Conservation (phyloP, 805 yeast species). For the Yarrowia sp. region DNA sequence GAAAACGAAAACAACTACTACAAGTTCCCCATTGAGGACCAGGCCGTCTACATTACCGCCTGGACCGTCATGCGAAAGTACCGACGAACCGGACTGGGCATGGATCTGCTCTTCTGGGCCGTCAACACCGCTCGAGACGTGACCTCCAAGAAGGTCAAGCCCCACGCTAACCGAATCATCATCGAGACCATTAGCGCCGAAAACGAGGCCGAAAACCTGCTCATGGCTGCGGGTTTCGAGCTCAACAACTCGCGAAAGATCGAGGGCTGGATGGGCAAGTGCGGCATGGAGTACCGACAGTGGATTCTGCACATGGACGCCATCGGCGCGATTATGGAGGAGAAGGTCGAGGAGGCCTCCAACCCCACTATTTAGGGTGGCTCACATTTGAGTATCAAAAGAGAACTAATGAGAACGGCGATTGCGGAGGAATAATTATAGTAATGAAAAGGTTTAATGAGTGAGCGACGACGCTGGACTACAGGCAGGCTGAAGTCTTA, state of each 20-base stretch:
- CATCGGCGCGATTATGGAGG: slow-evolving; percentile 33
- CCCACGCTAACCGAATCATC: slow-evolving; percentile 29
- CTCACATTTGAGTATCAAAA: neutral
- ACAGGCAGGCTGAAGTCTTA: too few relatives aligned
- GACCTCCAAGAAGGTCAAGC: slow-evolving; percentile 35
- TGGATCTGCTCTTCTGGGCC: slow-evolving; percentile 40
- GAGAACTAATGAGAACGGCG: neutral
- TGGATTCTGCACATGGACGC: slow-evolving; percentile 37
- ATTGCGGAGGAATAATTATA: neutral
- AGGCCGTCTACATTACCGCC: slow-evolving; percentile 31
- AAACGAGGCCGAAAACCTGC: slow-evolving; percentile 34
- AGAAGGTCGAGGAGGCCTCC: slow-evolving; percentile 20
- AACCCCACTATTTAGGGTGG: neutral
- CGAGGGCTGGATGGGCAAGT: slow-evolving; percentile 39
- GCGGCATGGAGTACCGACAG: slow-evolving; percentile 38
- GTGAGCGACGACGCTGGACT: too few relatives aligned
- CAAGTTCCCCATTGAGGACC: slow-evolving; percentile 38
- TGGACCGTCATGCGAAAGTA: slow-evolving; percentile 40
- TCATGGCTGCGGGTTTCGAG: slow-evolving; percentile 27
- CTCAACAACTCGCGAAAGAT: slow-evolving; percentile 30
- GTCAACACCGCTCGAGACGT: slow-evolving; percentile 30
- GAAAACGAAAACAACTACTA: slow-evolving; percentile 33
- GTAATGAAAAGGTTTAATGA: slow-evolving; percentile 2
- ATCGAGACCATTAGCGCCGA: slow-evolving; percentile 36
- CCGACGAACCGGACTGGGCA: slow-evolving; percentile 39